Conservation (phyloP, 345 rosid genomes). For the Acer saccharum region DNA sequence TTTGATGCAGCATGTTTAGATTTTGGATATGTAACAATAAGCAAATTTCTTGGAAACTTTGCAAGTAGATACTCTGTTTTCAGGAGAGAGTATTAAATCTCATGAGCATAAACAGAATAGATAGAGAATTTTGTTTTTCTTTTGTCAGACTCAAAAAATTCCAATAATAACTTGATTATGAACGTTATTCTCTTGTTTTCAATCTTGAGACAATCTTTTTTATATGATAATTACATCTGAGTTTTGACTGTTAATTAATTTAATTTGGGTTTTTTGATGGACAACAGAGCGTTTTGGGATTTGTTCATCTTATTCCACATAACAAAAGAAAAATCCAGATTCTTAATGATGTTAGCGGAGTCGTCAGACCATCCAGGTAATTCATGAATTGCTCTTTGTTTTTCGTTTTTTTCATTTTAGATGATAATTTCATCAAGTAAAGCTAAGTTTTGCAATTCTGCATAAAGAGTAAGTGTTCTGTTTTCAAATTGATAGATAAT, state of each 20-base stretch:
- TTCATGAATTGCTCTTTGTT: background rate
- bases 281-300: slow-evolving; percentile 56
- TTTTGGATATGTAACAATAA: no score
- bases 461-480: no score
- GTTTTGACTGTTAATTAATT: background rate
- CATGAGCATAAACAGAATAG: background rate
- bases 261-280: background rate
- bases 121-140: background rate
- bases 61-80: background rate
- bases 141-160: background rate
- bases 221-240: background rate
- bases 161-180: background rate
- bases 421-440: no score
- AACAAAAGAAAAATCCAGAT: slow-evolving; percentile 72
- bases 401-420: no score
- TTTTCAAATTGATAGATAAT: background rate
- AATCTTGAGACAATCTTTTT: background rate
- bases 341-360: slow-evolving; percentile 67
- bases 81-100: background rate
- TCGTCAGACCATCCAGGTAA: slow-evolving; percentile 85
- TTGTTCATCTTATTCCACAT: slow-evolving; percentile 60
- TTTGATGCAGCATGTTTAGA: no score
- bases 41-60: no score
- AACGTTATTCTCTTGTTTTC: background rate
- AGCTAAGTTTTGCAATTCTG: no score